Conservation (phyloP, 1,139 yeast genomes). For the Debaryomycetaceae sp. region DNA sequence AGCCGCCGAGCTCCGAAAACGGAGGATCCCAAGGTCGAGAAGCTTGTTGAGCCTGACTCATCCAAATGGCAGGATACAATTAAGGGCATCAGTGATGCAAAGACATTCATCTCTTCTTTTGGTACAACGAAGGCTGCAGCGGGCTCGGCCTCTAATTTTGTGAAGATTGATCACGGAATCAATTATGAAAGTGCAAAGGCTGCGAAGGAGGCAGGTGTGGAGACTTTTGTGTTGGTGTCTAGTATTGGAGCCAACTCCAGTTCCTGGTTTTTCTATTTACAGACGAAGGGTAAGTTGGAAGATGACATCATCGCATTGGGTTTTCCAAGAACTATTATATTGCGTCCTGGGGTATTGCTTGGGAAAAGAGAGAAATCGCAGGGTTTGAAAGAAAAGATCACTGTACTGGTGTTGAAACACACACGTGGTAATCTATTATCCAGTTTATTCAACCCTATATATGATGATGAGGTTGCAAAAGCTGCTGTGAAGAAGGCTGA, state of each 20-base stretch:
- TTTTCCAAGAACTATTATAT: conserved; percentile 64
- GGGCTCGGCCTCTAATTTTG: conserved; percentile 61
- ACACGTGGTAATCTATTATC: conserved; percentile 34
- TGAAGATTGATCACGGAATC: conserved; percentile 65
- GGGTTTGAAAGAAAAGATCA: conserved; percentile 29
- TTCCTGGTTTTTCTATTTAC: conserved; percentile 56
- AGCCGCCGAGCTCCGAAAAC: conserved; percentile 37
- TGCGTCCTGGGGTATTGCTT: conserved; percentile 67
- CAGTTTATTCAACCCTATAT: conserved; percentile 33
- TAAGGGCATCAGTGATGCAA: conserved; percentile 11
- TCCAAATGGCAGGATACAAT: conserved; percentile 39
- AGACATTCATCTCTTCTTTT: conserved; percentile 54
- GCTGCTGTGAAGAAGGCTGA: conserved; percentile 36
- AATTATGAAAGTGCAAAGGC: conserved; percentile 64
- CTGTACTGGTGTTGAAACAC: conserved; percentile 26
- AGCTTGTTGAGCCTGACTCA: conserved; percentile 36
- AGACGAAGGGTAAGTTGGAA: conserved; percentile 65
- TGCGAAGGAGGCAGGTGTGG: conserved; percentile 64
- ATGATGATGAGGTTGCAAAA: conserved; percentile 49
- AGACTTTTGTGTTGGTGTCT: conserved; percentile 62
- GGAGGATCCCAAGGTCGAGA: conserved; percentile 18
- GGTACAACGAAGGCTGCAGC: conserved; percentile 76
- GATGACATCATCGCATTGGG: conserved; percentile 52
- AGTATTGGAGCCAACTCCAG: conserved; percentile 53
- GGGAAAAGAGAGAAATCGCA: conserved; percentile 54